Evolutionary conservation across 106 monocot genomes (phyloP).

Genomic region (Allium sativum): DNA sequence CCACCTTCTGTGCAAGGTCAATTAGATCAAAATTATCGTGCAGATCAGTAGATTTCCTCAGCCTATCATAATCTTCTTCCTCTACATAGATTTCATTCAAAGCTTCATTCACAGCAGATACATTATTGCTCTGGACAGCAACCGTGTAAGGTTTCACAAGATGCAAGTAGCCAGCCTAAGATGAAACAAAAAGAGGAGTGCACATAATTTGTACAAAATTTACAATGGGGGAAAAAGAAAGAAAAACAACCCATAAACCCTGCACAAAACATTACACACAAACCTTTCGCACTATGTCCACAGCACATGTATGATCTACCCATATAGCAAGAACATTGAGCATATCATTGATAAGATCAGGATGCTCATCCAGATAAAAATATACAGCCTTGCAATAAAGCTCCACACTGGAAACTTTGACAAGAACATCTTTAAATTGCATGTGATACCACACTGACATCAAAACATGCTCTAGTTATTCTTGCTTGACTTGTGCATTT

Average conservation of each 20-base stretch:
- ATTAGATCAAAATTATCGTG: slow-evolving; percentile 98
- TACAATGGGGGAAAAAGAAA: too few species aligned
- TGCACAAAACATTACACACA: slow-evolving; percentile 26
- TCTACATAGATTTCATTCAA: slow-evolving; percentile 95
- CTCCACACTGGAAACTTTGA: slow-evolving; percentile 90
- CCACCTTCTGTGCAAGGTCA: slow-evolving; percentile 94
- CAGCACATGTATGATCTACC: slow-evolving; percentile 83
- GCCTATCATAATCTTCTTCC: slow-evolving; percentile 89
- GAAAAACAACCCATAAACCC: background rate
- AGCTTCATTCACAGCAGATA: slow-evolving; percentile 98
- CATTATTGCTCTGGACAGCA: too few species aligned
- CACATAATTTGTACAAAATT: background rate
- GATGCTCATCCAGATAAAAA: slow-evolving; percentile 88
- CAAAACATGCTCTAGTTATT: too few species aligned
- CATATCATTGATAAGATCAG: slow-evolving; percentile 84
- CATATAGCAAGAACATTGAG: slow-evolving; percentile 85
- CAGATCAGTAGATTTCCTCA: slow-evolving; percentile 91
- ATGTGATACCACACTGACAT: slow-evolving; percentile 98
- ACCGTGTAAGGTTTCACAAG: slow-evolving; percentile 91
- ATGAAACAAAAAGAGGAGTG: slow-evolving; percentile 3
- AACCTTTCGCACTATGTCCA: slow-evolving; percentile 90
- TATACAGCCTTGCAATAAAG: slow-evolving; percentile 94
- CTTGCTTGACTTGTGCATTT: too few species aligned
- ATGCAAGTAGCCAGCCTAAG: slow-evolving; percentile 78
- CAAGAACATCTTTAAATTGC: slow-evolving; percentile 87